Conservation (phyloP, 2,329 filamentous ascomycete species). For the Coniochaeta ligniaria region DNA sequence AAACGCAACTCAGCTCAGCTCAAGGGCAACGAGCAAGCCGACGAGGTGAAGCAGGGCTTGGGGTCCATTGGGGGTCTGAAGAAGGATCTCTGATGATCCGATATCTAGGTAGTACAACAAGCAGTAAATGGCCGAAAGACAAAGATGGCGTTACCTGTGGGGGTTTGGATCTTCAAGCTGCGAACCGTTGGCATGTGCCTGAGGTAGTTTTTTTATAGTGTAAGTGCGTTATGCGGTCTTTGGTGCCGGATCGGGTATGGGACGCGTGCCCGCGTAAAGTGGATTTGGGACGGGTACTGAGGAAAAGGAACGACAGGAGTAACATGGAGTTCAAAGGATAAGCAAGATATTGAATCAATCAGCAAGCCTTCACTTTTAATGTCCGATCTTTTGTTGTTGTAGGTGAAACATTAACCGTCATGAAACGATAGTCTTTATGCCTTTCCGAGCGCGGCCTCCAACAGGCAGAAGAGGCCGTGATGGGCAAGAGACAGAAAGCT, state of each 20-base stretch:
- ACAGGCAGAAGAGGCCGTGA: background rate
- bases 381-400: background rate
- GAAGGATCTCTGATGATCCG: slow-evolving; percentile 15
- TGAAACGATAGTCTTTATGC: background rate
- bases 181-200: background rate
- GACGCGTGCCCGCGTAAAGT: background rate
- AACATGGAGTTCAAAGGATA: background rate
- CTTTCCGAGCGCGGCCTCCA: background rate
- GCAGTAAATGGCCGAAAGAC: too few relatives aligned
- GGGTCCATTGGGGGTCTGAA: slow-evolving; percentile 21
- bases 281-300: background rate
- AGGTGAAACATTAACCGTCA: background rate
- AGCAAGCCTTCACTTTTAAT: background rate
- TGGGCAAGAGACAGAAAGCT: background rate
- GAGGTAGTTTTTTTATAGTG: background rate
- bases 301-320: background rate
- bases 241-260: background rate
- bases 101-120: too few relatives aligned
- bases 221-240: background rate
- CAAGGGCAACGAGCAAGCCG: slow-evolving; percentile 27
- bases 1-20: slow-evolving; percentile 20
- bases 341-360: background rate
- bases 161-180: background rate
- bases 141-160: background rate
- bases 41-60: slow-evolving; percentile 19